A percentile compares a stretch with the other conserved stretches of the same genome.
Evolutionary conservation across 805 yeast genomes (phyloP).

Genomic region (Zygoascus flipseniorum): DNA sequence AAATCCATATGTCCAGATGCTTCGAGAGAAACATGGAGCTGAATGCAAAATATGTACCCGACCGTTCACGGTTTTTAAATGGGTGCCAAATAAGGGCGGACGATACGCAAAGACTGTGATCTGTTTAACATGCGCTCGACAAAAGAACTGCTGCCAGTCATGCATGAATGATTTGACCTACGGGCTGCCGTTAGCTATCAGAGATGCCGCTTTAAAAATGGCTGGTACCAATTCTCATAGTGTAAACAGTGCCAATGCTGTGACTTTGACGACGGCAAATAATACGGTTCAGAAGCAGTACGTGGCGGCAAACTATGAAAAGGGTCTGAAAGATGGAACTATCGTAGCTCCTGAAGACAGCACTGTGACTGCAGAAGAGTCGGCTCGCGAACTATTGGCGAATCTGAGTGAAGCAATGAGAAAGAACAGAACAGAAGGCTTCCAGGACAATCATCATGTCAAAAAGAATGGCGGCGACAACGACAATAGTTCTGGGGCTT

Average conservation of each 20-base stretch:
- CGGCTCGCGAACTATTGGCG: constrained; percentile 44
- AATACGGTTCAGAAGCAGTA: constrained; percentile 48
- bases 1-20: constrained; percentile 59
- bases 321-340: constrained; percentile 20
- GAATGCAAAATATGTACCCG: constrained; percentile 81
- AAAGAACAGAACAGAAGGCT: neutral
- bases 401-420: constrained; percentile 34
- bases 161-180: constrained; percentile 78
- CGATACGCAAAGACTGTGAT: constrained; percentile 51
- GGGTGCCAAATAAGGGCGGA: constrained; percentile 47
- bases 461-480: constrained; percentile 17
- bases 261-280: constrained; percentile 35
- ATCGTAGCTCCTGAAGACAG: constrained; percentile 14
- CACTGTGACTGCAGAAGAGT: neutral
- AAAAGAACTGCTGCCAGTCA: constrained; percentile 77
- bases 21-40: constrained; percentile 61
- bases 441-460: constrained; percentile 7
- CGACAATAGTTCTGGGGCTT: constrained; percentile 5
- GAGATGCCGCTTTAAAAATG: constrained; percentile 75
- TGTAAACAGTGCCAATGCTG: neutral
- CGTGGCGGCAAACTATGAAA: constrained; percentile 43
- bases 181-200: constrained; percentile 67
- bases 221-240: constrained; percentile 38
- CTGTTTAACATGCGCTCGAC: constrained; percentile 72
- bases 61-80: constrained; percentile 72